A percentile compares a stretch with the other conserved stretches of the same genome.
Evolutionary conservation across 1,139 yeast genomes (phyloP).

Genomic region (Geotrichum phurueaensis): DNA sequence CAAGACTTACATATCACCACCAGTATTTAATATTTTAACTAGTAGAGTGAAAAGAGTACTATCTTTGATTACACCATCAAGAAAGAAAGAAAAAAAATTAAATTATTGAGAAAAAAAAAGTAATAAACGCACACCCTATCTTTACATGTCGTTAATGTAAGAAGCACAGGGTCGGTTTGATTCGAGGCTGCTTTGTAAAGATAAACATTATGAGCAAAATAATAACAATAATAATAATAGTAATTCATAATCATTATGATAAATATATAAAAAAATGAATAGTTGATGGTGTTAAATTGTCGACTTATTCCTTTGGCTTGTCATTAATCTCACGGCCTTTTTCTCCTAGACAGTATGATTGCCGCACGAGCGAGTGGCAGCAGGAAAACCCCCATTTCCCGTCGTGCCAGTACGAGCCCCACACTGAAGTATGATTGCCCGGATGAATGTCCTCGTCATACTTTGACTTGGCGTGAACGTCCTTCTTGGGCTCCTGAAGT

Average conservation of each 20-base stretch:
- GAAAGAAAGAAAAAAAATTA: no score
- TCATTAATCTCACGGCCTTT: conserved; percentile 16
- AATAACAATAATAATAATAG: background rate
- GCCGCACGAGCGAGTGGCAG: conserved; percentile 39
- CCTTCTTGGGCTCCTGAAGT: background rate
- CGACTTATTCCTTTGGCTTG: conserved; percentile 4
- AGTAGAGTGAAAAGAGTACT: background rate
- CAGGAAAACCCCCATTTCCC: conserved; percentile 49
- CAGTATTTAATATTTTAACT: background rate
- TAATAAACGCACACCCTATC: no score
- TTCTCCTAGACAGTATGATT: conserved; percentile 33
- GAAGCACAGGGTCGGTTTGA: no score
- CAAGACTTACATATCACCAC: no score
- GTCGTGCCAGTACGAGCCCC: conserved; percentile 46
- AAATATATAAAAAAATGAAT: background rate
- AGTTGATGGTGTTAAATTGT: background rate
- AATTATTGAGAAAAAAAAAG: no score
- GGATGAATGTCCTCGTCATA: conserved; percentile 40
- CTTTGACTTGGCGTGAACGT: conserved; percentile 24
- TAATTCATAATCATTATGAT: background rate
- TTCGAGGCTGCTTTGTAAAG: no score
- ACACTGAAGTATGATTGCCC: conserved; percentile 41
- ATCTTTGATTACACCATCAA: background rate
- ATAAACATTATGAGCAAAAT: no score
- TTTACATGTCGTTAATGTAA: no score